Evolutionary conservation across 1,284 basidiomycete species (phyloP), one percentile per base, ranked within the genome.

Genomic region (Pterulicium gracile): DNA sequence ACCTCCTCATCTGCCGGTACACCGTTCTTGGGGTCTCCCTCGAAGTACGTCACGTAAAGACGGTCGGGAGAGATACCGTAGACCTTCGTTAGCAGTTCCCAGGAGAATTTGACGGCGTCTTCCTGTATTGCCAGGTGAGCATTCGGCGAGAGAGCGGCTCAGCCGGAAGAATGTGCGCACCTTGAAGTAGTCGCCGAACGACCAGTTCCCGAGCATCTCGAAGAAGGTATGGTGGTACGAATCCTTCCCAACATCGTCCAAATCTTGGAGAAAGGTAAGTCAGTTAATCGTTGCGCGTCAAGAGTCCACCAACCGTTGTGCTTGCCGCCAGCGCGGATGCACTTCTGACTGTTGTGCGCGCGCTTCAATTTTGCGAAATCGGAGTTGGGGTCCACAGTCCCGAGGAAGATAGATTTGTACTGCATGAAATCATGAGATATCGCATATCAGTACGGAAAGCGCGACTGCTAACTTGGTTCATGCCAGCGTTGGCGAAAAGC

Each of bases 191-290:
- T 98, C 91, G 3, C 95, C 95, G 57, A 98, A 98, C 7, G 93
- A 97, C 95, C 95, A 98, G 66, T 98, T 98, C 40, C 95, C 95
- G 52, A 98, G 69, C 95, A 98, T 98, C 68, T 98, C 95, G 61
- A 98, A 98, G 70, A 98, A 98, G 2, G 96, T 98, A 65, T 97
- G 87, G 56, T 90, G 91, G 61, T 93, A 93, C 1, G 88, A 90
- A 62, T 98, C 95, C 66, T 95, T 96, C 43, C 95, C 95, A 48
- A 98, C 95, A 63, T 98, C 95, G 62, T 98, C 96, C 47, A 98
- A 74, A 66, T 98, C 91, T 94, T 34, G 10, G 18, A 42, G 22
- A 46, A 32, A 47, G 47, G 21, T n/a, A n/a, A n/a, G n/a, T n/a
- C n/a, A n/a, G 47, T 44, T 36, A 22, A 14, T 24, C 7, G 3